Conservation (phyloP, 768 basidiomycete genomes). For the Trametes cinnabarina region DNA sequence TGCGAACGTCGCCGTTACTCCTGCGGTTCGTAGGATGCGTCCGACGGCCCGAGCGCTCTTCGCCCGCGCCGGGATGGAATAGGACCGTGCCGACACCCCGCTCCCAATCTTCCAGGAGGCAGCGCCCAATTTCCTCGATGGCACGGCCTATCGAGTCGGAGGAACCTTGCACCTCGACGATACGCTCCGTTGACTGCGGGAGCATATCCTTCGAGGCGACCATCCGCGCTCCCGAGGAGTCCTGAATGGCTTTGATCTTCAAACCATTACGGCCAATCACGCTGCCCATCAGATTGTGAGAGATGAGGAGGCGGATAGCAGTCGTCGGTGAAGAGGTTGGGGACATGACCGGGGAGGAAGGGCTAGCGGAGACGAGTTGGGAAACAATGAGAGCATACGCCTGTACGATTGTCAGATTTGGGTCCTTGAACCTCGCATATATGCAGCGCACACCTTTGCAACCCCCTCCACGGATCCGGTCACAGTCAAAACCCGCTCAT, state of each 20-base stretch:
- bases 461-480: constrained; percentile 90
- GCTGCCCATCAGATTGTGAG: constrained; percentile 99
- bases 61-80: constrained; percentile 90
- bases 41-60: constrained; percentile 68
- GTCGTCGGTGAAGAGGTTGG: constrained; percentile 59
- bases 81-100: constrained; percentile 89
- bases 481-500: constrained; percentile 95
- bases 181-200: constrained; percentile 97
- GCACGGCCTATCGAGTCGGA: constrained; percentile 91
- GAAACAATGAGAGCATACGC: constrained; percentile 94
- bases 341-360: constrained; percentile 70
- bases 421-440: constrained; percentile 1
- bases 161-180: constrained; percentile 95
- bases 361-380: constrained; percentile 82
- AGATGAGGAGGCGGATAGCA: constrained; percentile 94
- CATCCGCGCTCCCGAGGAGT: constrained; percentile 94
- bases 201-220: constrained; percentile 99
- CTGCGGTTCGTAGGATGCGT: constrained; percentile 57
- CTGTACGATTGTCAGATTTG: constrained; percentile 37
- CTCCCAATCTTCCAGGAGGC: constrained; percentile 96
- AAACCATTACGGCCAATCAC: constrained; percentile 95
- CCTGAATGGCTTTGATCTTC: constrained; percentile 99
- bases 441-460: constrained; percentile 62
- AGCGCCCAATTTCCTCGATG: constrained; percentile 93
- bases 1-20: constrained; percentile 34